These are phyloP conservation scores for Erysimum pusillum DNA, from an alignment of 441 rosid genomes.

Conservation along the genomic window DNA sequence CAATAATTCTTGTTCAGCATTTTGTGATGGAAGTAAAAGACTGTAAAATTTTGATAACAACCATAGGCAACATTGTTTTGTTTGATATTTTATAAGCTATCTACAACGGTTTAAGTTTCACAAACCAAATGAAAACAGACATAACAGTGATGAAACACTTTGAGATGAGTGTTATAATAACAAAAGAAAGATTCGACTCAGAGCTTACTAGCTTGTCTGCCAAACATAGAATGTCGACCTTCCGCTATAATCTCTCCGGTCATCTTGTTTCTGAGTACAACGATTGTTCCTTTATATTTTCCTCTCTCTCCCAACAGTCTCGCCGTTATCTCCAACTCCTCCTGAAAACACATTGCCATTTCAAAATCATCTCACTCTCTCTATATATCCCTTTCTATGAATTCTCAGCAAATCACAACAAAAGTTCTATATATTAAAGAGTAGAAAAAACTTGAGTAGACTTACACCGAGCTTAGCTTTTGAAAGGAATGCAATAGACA, in stretches of 20 bases:
- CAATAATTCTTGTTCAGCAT: not conserved
- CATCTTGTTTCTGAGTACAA: slow-evolving; percentile 69
- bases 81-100: not conserved
- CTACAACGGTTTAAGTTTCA: slow-evolving; percentile 11
- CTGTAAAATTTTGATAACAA: not conserved
- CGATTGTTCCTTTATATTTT: slow-evolving; percentile 68
- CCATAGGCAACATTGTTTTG: not conserved
- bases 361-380: not conserved
- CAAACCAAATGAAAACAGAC: not conserved
- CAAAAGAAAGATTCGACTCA: slow-evolving; percentile 30
- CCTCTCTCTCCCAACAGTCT: slow-evolving; percentile 76
- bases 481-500: slow-evolving; percentile 80
- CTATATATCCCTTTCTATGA: not conserved
- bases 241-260: slow-evolving; percentile 87
- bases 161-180: no score
- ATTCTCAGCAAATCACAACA: slow-evolving; percentile 24
- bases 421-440: not conserved
- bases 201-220: slow-evolving; percentile 71
- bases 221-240: slow-evolving; percentile 91
- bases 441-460: not conserved
- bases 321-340: slow-evolving; percentile 78
- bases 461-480: slow-evolving; percentile 77
- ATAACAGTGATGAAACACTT: slow-evolving; percentile 12
- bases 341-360: slow-evolving; percentile 53
- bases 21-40: slow-evolving; percentile 5